A percentile compares a stretch with the other conserved stretches of the same genome.
Evolutionary conservation across 495 filamentous ascomycete genomes (phyloP).

Genomic region (Penicillium verhagenii): DNA sequence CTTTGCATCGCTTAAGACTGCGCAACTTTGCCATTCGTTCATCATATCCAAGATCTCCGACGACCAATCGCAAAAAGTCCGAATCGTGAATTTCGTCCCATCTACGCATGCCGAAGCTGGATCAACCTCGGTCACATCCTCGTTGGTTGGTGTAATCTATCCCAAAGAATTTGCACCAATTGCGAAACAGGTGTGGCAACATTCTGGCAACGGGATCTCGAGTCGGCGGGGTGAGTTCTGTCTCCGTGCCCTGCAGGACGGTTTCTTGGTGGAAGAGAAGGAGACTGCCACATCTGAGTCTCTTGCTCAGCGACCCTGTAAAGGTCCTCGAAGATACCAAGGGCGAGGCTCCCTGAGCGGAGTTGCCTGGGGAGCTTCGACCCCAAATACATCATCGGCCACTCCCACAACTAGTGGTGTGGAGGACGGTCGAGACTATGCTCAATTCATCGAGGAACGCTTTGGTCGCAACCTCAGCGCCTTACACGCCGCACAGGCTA

Average conservation of each 20-base stretch:
- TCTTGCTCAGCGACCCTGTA: conserved; percentile 47
- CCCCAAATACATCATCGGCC: conserved; percentile 4
- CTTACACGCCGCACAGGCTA: conserved; percentile 74
- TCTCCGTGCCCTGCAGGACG: conserved; percentile 67
- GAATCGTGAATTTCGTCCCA: conserved; percentile 65
- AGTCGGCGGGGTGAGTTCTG: conserved; percentile 91
- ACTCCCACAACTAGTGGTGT: conserved; percentile 14
- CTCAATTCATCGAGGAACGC: conserved; percentile 86
- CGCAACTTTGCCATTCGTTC: conserved; percentile 69
- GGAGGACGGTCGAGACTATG: conserved; percentile 62
- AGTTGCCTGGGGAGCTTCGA: conserved; percentile 15
- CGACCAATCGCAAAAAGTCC: conserved; percentile 48
- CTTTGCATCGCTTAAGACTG: conserved; percentile 69
- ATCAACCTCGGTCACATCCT: conserved; percentile 38
- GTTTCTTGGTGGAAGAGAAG: conserved; percentile 58
- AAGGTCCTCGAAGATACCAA: conserved; percentile 73
- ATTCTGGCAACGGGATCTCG: conserved; percentile 91
- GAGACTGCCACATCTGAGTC: conserved; percentile 25
- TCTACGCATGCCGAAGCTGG: conserved; percentile 38
- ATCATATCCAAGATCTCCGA: conserved; percentile 56
- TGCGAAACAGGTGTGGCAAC: conserved; percentile 94
- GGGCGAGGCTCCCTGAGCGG: conserved; percentile 48
- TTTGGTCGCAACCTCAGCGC: conserved; percentile 89
- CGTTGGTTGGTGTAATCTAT: conserved; percentile 73
- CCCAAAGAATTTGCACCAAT: conserved; percentile 60